phyloP scores from a whole-genome alignment of 2,329 filamentous ascomycete genomes.

The Gaeumannomyces sp. region DNA sequence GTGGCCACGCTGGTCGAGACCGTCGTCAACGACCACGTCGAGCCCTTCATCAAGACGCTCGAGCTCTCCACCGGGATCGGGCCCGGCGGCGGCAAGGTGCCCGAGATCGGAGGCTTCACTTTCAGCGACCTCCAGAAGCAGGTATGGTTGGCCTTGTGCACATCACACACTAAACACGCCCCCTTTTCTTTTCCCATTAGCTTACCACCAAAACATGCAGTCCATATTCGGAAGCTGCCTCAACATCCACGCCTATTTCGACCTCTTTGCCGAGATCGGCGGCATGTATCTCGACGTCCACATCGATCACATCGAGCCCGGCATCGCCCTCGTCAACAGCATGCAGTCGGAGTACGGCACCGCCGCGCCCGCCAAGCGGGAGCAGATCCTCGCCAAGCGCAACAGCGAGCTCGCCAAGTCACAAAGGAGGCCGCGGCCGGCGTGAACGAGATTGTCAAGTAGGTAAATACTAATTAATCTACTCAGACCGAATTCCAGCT shows the following conservation, averaged over 20 bases:
- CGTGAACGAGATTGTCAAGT: not conserved
- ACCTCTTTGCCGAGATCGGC: not conserved
- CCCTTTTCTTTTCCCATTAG: too few species aligned
- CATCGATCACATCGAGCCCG: not conserved
- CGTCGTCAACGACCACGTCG: not conserved
- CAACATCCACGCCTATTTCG: not conserved
- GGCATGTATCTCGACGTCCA: not conserved
- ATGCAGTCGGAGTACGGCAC: not conserved
- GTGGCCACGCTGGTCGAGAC: not conserved
- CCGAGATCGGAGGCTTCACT: not conserved
- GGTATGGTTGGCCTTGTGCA: not conserved
- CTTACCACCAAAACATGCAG: not conserved
- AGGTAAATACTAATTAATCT: too few species aligned
- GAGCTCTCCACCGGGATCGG: not conserved
- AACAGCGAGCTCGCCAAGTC: not conserved
- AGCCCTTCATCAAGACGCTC: not conserved
- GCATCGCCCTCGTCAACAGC: not conserved
- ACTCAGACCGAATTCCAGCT: too few species aligned
- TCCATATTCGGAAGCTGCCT: not conserved
- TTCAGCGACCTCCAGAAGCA: not conserved
- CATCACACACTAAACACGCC: too few species aligned
- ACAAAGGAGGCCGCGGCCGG: not conserved
- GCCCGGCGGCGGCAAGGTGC: too few species aligned
- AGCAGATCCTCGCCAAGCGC: not conserved
- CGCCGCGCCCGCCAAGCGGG: not conserved